Conservation (phyloP, 768 basidiomycete genomes). For the Pleurotus giganteus region DNA sequence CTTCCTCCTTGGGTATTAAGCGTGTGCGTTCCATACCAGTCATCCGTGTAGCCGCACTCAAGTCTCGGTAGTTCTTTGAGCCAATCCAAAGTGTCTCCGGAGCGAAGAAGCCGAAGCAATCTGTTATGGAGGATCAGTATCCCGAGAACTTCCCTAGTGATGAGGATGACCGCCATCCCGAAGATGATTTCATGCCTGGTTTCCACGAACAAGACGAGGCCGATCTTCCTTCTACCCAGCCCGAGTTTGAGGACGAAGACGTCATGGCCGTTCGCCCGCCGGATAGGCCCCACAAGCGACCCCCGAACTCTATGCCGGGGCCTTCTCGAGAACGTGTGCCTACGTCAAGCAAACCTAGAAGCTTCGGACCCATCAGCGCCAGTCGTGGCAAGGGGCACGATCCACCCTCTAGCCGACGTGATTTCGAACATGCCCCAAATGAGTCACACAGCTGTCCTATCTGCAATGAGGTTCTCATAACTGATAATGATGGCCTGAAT, state of each 20-base stretch:
- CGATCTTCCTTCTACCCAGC: conserved; percentile 22
- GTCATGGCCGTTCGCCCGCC: conserved; percentile 15
- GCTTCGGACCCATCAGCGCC: not conserved
- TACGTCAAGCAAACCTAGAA: not conserved
- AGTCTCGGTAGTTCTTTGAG: conserved; percentile 54
- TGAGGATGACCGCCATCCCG: conserved; percentile 17
- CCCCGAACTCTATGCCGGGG: not conserved
- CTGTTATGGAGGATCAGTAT: conserved; percentile 17
- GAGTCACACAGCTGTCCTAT: conserved; percentile 66
- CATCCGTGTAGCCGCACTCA: not conserved
- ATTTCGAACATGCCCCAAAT: not conserved
- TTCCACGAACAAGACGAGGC: conserved; percentile 51
- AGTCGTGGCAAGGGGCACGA: not conserved
- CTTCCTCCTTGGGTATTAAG: conserved; percentile 60
- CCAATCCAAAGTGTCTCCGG: conserved; percentile 29
- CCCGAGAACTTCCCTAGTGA: not conserved
- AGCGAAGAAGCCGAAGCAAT: conserved; percentile 38
- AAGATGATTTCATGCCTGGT: conserved; percentile 46
- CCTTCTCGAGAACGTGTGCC: not conserved
- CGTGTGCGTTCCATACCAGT: conserved; percentile 48
- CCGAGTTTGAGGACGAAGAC: conserved; percentile 18
- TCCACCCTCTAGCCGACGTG: conserved; percentile 7
- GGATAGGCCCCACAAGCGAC: not conserved
- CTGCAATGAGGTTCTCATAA: conserved; percentile 57
- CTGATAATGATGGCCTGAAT: conserved; percentile 79